These are phyloP conservation scores for Salix koriyanagi DNA, from an alignment of 345 rosid species.

Conservation along the genomic window DNA sequence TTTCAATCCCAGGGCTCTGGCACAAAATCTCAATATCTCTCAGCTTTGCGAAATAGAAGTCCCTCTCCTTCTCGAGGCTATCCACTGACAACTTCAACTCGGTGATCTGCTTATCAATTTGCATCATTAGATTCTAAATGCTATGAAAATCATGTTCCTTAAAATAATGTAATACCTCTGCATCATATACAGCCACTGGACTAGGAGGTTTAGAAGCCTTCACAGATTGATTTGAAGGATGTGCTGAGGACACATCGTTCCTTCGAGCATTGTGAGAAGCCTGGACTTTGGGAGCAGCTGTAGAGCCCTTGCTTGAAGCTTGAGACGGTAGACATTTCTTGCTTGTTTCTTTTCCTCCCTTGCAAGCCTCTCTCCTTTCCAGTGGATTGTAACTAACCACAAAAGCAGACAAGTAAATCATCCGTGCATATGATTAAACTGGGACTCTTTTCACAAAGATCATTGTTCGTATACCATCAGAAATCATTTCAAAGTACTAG, in stretches of 20 bases:
- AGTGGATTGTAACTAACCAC: conserved; percentile 66
- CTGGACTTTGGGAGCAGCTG: conserved; percentile 54
- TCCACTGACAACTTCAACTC: conserved; percentile 90
- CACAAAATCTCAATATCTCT: conserved; percentile 90
- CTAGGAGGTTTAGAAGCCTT: conserved; percentile 50
- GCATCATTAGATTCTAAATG: background rate
- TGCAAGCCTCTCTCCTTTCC: conserved; percentile 88
- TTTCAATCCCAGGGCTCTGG: conserved; percentile 61
- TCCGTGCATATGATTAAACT: background rate
- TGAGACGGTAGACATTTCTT: conserved; percentile 64
- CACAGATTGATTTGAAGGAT: conserved; percentile 41
- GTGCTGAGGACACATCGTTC: conserved; percentile 44
- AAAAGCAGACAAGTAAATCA: background rate
- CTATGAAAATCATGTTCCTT: background rate
- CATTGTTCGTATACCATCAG: no score
- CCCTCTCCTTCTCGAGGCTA: conserved; percentile 95
- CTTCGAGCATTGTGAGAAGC: conserved; percentile 59
- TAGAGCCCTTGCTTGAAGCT: conserved; percentile 51
- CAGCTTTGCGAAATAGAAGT: conserved; percentile 82
- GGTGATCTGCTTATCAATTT: conserved; percentile 55
- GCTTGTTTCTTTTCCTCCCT: conserved; percentile 82
- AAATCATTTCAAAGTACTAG: no score
- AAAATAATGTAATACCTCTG: conserved; percentile 45
- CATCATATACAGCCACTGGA: conserved; percentile 64
- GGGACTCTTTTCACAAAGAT: background rate